A percentile compares a stretch with the other conserved stretches of the same genome.
phyloP scores from a whole-genome alignment of 2,329 filamentous ascomycete genomes.

The Herpotrichia juniperi region DNA sequence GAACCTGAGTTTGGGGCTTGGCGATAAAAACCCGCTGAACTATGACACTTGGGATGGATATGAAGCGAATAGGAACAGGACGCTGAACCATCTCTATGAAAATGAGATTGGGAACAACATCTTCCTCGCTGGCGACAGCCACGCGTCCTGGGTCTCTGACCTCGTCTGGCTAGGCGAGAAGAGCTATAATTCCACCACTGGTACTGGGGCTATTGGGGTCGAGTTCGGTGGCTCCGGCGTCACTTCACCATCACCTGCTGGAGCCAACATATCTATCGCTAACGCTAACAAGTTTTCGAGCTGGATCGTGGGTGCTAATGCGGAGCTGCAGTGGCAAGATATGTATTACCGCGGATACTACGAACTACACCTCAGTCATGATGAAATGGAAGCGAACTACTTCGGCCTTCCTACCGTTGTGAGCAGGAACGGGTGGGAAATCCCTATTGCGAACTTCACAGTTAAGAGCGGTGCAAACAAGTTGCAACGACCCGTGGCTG shows the following conservation, averaged over 20 bases:
- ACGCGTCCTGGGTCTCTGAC: constrained; percentile 64
- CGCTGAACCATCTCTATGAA: constrained; percentile 68
- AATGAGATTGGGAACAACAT: constrained; percentile 76
- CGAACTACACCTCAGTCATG: constrained; percentile 60
- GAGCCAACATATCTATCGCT: constrained; percentile 62
- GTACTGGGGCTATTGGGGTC: constrained; percentile 52
- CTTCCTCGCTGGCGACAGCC: constrained; percentile 73
- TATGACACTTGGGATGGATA: constrained; percentile 72
- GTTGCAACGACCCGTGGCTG: constrained; percentile 57
- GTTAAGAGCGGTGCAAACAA: constrained; percentile 67
- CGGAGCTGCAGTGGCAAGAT: constrained; percentile 75
- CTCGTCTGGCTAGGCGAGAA: constrained; percentile 53
- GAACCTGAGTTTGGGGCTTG: constrained; percentile 54
- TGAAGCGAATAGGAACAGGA: constrained; percentile 72
- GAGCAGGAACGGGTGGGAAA: constrained; percentile 66
- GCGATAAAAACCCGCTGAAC: constrained; percentile 55
- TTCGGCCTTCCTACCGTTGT: constrained; percentile 68
- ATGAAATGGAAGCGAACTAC: constrained; percentile 66
- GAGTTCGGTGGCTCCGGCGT: constrained; percentile 70
- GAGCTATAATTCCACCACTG: constrained; percentile 46
- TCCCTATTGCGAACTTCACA: constrained; percentile 73
- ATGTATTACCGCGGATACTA: constrained; percentile 77
- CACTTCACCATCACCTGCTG: constrained; percentile 63
- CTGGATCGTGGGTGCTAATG: constrained; percentile 55
- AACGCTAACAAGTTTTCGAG: constrained; percentile 53